Base-by-base conservation (phyloP, 1,284 basidiomycete species). In the Ganoderma meredithae region DNA sequence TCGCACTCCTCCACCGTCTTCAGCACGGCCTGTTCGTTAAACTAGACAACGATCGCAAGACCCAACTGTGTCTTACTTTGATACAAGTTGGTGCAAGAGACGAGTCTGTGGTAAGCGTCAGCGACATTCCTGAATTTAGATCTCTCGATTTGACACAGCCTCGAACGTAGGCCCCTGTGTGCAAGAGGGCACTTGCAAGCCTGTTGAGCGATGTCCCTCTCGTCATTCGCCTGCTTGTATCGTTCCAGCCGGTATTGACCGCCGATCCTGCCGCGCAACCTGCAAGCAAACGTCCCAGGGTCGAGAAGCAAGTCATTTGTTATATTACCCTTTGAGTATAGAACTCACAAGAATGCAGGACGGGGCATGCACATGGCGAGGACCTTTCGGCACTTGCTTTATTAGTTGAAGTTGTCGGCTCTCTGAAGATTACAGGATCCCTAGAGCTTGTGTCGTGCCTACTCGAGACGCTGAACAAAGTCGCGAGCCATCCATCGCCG, bases 381-480 rank as follows among this genome's bases (percentile, higher is more conserved):
- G 77, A 77, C n/a, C 76, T 88, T 43, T 78, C 84, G 19, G 80
- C 84, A 13, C 75, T 94, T 60, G 84, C 81, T n/a, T 80, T 88
- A 60, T 81, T 97, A 40, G 85, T 90, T 5, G 96, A 97, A 77
- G 85, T 94, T 22, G 81, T 95, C 10, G 86, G 86, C 52, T 85
- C 90, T 36, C 85, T 85, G 63, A 78, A 86, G 13, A 80, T 96
- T 36, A 87, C 90, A 0, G 90, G 88, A 25, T 91, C 92, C 13
- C 81, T 91, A 40, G 88, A 92, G 44, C 84, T 98, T 43, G 83
- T 97, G 36, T 87, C 91, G 0, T 85, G 84, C 62, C 83, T 97
- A 8, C 84, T 98, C 64, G 92, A 95, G 63, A 89, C 90, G 0
- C 83, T 98, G 49, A 90, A 87, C 68, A 86, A 85, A 60, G 84